These are phyloP conservation scores for Lactarius evosmus DNA, from an alignment of 768 basidiomycete species.

Conservation along the genomic window DNA sequence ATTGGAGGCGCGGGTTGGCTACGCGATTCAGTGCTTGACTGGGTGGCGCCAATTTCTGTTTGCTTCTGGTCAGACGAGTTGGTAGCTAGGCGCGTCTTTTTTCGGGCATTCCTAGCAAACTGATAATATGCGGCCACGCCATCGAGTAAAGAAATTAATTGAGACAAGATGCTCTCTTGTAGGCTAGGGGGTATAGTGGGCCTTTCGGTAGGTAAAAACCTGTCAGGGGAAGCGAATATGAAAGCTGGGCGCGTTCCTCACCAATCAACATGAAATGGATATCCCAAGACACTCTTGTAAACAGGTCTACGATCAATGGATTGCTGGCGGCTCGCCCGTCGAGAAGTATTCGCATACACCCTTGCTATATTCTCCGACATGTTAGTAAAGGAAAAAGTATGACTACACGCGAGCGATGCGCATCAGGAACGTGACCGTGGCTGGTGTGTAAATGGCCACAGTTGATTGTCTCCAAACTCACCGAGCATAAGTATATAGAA, in stretches of 20 bases:
- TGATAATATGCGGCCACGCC: slow-evolving; percentile 47
- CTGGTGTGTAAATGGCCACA: too few relatives aligned
- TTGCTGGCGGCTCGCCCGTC: slow-evolving; percentile 52
- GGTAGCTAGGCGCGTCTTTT: slow-evolving; percentile 6
- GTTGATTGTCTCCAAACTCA: too few relatives aligned
- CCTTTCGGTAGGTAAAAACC: slow-evolving; percentile 40
- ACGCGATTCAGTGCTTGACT: background rate
- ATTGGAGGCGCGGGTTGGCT: slow-evolving; percentile 37
- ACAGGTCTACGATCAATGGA: slow-evolving; percentile 54
- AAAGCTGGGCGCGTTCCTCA: slow-evolving; percentile 33
- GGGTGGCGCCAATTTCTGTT: background rate
- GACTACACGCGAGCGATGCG: background rate
- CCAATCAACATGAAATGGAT: slow-evolving; percentile 70
- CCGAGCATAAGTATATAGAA: background rate
- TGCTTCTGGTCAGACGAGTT: slow-evolving; percentile 1
- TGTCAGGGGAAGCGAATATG: slow-evolving; percentile 17
- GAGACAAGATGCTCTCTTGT: slow-evolving; percentile 57
- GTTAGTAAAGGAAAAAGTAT: background rate
- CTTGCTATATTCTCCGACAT: slow-evolving; percentile 54
- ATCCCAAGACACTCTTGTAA: slow-evolving; percentile 69
- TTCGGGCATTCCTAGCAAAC: slow-evolving; percentile 17
- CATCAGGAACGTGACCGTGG: background rate
- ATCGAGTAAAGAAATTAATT: slow-evolving; percentile 48
- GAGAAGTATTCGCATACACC: slow-evolving; percentile 56
- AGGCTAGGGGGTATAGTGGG: slow-evolving; percentile 58